phyloP scores from a whole-genome alignment of 345 rosid genomes.

The Geranium brycei region DNA sequence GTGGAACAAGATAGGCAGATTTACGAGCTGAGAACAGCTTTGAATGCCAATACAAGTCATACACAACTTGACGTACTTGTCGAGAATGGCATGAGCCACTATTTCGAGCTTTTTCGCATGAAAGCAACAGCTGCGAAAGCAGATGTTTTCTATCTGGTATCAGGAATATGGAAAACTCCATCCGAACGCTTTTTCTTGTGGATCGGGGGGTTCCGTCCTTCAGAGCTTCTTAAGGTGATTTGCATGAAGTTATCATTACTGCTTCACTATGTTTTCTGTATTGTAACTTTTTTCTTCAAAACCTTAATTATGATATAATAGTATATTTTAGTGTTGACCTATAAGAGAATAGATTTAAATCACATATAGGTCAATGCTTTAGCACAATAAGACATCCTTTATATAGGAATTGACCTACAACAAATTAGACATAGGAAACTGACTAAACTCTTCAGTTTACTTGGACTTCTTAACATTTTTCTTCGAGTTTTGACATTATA shows the following conservation, averaged over 20 bases:
- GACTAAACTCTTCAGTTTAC: too few species aligned
- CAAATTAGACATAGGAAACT: too few species aligned
- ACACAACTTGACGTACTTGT: conserved; percentile 54
- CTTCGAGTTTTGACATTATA: too few species aligned
- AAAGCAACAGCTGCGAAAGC: conserved; percentile 63
- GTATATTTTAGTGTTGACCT: too few species aligned
- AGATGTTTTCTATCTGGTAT: conserved; percentile 74
- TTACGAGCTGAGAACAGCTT: conserved; percentile 42
- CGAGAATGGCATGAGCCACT: conserved; percentile 54
- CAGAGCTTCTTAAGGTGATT: conserved; percentile 82
- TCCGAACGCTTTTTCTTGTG: conserved; percentile 84
- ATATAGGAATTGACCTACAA: too few species aligned
- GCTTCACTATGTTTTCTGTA: too few species aligned
- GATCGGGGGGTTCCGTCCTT: conserved; percentile 94
- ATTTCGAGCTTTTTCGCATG: conserved; percentile 71
- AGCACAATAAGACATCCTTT: too few species aligned
- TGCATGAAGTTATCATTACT: background rate
- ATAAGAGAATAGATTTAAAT: too few species aligned
- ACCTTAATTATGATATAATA: too few species aligned
- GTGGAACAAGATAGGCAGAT: conserved; percentile 63
- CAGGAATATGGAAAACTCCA: conserved; percentile 78
- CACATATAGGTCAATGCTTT: too few species aligned
- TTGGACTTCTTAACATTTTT: too few species aligned
- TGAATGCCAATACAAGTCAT: conserved; percentile 46
- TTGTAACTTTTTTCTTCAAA: background rate